A percentile compares a stretch with the other conserved stretches of the same genome.
These are phyloP conservation scores for Syncephalastrum racemosum DNA, from an alignment of 371 early-diverging fungal species.

Conservation along the genomic window DNA sequence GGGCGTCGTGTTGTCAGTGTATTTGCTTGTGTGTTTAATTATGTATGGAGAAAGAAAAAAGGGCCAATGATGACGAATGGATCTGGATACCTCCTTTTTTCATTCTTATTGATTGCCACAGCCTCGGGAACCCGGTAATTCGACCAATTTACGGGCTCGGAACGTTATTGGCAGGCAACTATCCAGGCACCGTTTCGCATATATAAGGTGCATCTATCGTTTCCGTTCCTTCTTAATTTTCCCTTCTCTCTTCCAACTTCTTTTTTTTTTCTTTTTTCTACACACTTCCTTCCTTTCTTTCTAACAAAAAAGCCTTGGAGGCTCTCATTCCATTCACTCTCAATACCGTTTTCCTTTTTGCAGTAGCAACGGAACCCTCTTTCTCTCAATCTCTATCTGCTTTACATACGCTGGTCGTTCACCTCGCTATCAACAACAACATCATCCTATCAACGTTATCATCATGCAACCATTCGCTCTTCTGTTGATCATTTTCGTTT, in stretches of 20 bases:
- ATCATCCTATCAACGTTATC: background rate
- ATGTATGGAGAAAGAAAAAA: slow-evolving; percentile 4
- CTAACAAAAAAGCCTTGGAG: background rate
- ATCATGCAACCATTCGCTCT: slow-evolving; percentile 7
- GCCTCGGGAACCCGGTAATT: no score
- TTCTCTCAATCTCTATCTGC: background rate
- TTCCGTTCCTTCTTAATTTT: slow-evolving; percentile 1
- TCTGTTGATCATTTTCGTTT: slow-evolving; percentile 6
- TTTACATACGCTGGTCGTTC: slow-evolving; percentile 15
- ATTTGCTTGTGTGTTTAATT: background rate
- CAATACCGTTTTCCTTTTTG: background rate
- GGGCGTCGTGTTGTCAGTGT: background rate
- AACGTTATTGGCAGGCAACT: no score
- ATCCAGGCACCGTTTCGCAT: no score
- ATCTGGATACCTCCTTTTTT: background rate
- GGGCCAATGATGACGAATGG: slow-evolving; percentile 1
- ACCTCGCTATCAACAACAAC: slow-evolving; percentile 4
- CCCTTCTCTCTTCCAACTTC: background rate
- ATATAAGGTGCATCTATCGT: no score
- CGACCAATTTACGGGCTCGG: no score
- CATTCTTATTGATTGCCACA: no score
- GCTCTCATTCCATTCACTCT: no score
- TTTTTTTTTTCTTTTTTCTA: slow-evolving; percentile 6
- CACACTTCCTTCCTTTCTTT: slow-evolving; percentile 12
- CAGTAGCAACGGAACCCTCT: background rate